These are phyloP conservation scores for Tothia fuscella DNA, from an alignment of 2,329 filamentous ascomycete species.

Conservation along the genomic window DNA sequence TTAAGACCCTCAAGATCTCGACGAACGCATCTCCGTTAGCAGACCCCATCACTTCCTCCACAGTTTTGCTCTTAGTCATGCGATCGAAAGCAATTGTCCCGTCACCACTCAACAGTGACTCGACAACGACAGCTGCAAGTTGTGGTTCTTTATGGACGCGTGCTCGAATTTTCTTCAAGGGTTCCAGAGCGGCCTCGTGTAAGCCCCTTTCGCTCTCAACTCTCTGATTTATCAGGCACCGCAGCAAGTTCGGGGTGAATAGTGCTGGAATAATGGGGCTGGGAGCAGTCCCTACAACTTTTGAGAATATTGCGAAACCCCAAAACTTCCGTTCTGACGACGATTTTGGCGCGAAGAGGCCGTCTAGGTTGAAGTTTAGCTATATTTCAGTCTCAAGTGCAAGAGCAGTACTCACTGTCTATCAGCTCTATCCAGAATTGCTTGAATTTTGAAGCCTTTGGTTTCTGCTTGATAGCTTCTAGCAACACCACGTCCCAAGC, in stretches of 20 bases:
- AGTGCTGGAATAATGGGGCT: conserved; percentile 42
- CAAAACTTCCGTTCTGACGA: conserved; percentile 85
- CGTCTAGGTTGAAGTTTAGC: conserved; percentile 40
- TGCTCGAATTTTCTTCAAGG: conserved; percentile 57
- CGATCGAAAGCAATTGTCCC: conserved; percentile 75
- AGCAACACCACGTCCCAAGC: conserved; percentile 73
- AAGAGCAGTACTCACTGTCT: conserved; percentile 53
- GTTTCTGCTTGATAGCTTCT: conserved; percentile 22
- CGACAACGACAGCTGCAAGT: conserved; percentile 49
- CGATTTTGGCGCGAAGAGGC: conserved; percentile 68
- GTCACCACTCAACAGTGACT: conserved; percentile 55
- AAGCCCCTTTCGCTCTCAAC: conserved; percentile 66
- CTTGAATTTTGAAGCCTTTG: conserved; percentile 41
- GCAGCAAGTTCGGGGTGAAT: conserved; percentile 75
- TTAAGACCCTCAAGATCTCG: conserved; percentile 42
- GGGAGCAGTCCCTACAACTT: conserved; percentile 49
- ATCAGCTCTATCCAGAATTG: conserved; percentile 80
- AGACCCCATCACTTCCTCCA: conserved; percentile 59
- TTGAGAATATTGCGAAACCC: conserved; percentile 78
- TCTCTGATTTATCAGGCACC: conserved; percentile 72
- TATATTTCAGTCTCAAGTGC: neutral
- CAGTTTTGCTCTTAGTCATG: conserved; percentile 71
- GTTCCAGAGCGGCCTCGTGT: conserved; percentile 65
- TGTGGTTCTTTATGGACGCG: conserved; percentile 50
- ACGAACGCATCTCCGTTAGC: conserved; percentile 39